Conservation (phyloP, 306 rosid genomes). For the Vicia faba region DNA sequence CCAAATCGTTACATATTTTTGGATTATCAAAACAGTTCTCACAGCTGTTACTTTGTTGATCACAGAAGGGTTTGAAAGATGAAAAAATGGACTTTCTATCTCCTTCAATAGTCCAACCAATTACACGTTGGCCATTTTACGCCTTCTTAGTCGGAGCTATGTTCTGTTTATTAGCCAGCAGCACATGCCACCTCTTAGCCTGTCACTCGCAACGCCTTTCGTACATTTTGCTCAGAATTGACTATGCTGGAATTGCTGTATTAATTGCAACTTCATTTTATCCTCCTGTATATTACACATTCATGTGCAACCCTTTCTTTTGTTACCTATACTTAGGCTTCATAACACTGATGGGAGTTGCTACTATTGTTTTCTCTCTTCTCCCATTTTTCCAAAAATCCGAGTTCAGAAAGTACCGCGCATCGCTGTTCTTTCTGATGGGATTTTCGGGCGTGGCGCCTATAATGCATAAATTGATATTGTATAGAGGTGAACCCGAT, state of each 20-base stretch:
- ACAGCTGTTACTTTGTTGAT: background rate
- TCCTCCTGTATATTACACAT: constrained; percentile 68
- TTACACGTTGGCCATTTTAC: constrained; percentile 63
- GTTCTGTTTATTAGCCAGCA: constrained; percentile 73
- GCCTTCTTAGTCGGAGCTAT: constrained; percentile 63
- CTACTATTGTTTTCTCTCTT: constrained; percentile 51
- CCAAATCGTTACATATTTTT: background rate
- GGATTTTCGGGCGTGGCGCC: constrained; percentile 63
- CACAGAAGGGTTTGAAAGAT: constrained; percentile 48
- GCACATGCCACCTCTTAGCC: constrained; percentile 61
- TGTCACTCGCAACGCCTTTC: constrained; percentile 65
- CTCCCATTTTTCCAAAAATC: constrained; percentile 51
- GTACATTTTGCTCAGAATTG: constrained; percentile 56
- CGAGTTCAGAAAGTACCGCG: constrained; percentile 48
- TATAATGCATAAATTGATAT: constrained; percentile 50
- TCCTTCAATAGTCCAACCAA: constrained; percentile 43
- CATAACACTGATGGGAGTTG: constrained; percentile 54
- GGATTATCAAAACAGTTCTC: background rate
- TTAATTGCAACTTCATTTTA: constrained; percentile 64
- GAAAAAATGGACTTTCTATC: constrained; percentile 42
- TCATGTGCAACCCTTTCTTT: constrained; percentile 62
- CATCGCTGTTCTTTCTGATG: constrained; percentile 61
- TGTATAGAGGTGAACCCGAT: constrained; percentile 48
- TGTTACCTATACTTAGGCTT: constrained; percentile 56
- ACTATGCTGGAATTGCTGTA: constrained; percentile 64